phyloP scores from a whole-genome alignment of 2,329 filamentous ascomycete species.

The Fusarium sp. region DNA sequence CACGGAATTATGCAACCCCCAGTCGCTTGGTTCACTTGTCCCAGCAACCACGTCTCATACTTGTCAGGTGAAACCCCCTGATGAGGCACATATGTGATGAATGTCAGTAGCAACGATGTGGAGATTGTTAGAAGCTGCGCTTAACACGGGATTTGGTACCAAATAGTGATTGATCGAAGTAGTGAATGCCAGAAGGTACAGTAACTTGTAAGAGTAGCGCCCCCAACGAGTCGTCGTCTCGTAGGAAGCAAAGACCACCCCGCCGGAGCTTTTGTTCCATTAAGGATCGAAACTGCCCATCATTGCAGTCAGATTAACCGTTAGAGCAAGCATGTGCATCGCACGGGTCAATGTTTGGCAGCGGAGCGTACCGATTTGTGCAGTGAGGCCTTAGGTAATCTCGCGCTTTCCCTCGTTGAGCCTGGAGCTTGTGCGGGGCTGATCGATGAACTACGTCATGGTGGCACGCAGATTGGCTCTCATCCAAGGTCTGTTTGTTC shows the following conservation, averaged over 20 bases:
- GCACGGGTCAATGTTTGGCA: slow-evolving; percentile 17
- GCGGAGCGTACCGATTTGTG: slow-evolving; percentile 7
- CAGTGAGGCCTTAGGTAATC: slow-evolving; percentile 16
- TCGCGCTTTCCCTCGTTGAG: slow-evolving; percentile 28
- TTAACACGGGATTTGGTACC: neutral
- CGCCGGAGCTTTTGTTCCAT: slow-evolving; percentile 38
- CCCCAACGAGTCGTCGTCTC: neutral
- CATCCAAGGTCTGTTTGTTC: slow-evolving; percentile 32
- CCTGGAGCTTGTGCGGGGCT: slow-evolving; percentile 38
- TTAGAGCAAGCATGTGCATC: slow-evolving; percentile 23
- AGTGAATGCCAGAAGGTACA: neutral
- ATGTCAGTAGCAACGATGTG: neutral
- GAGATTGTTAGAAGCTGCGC: neutral
- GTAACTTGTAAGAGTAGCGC: neutral
- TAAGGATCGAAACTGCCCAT: slow-evolving; percentile 25
- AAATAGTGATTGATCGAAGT: neutral
- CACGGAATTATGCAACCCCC: neutral
- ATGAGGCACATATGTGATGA: neutral
- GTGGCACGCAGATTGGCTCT: slow-evolving; percentile 28
- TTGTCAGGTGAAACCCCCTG: neutral
- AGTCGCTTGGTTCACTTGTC: neutral
- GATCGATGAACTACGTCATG: slow-evolving; percentile 38
- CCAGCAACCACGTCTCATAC: neutral
- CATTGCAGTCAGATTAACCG: slow-evolving; percentile 10
- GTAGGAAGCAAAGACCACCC: neutral